Conservation (phyloP, 75 land plant species). For the Azolla pinnata region DNA sequence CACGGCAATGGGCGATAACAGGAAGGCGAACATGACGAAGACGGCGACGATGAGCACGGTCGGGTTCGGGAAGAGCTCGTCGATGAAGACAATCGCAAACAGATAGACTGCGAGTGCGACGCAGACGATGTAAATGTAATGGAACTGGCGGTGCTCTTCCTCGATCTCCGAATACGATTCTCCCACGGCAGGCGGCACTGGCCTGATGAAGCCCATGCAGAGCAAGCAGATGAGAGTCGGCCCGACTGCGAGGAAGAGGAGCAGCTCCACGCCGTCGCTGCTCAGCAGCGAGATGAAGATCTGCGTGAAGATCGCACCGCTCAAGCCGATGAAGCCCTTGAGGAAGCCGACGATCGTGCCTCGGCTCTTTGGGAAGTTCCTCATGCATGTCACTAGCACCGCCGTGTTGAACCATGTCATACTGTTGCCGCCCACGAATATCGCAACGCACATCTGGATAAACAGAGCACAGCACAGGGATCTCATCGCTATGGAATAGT, state of each 20-base stretch:
- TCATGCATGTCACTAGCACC: constrained; percentile 25
- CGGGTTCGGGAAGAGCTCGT: background rate
- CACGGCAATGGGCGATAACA: constrained; percentile 17
- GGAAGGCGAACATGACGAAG: constrained; percentile 17
- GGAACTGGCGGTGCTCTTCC: constrained; percentile 17
- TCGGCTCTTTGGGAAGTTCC: constrained; percentile 29
- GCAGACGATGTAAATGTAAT: constrained; percentile 10
- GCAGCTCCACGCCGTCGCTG: constrained; percentile 8
- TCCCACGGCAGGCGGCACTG: constrained; percentile 9
- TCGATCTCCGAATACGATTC: background rate
- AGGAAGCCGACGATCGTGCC: constrained; percentile 30
- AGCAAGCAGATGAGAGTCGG: constrained; percentile 16
- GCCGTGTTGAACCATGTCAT: constrained; percentile 31
- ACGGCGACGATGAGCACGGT: constrained; percentile 6
- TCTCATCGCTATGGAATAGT: too few relatives aligned
- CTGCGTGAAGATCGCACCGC: constrained; percentile 30
- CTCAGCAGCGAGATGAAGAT: constrained; percentile 14
- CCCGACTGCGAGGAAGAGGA: constrained; percentile 15
- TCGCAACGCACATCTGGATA: constrained; percentile 28
- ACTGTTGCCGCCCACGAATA: constrained; percentile 21
- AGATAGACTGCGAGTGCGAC: constrained; percentile 17
- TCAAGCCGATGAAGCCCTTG: constrained; percentile 28
- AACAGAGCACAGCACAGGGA: too few relatives aligned
- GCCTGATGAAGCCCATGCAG: constrained; percentile 21
- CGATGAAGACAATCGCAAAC: constrained; percentile 1